phyloP scores from a whole-genome alignment of 164 flowering plant genomes.

The Piper betle region DNA sequence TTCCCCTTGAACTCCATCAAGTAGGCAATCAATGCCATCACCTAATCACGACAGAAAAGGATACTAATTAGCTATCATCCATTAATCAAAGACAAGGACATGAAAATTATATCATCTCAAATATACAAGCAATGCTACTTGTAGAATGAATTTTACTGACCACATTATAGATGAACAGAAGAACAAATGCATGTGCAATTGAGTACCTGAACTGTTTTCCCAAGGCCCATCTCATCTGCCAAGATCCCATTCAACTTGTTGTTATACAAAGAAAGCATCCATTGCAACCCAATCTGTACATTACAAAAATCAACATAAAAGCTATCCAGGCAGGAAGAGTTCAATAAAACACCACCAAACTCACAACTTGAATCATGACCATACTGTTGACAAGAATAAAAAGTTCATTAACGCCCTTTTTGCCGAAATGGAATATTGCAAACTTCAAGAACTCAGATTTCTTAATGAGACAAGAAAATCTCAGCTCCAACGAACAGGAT shows the following conservation, averaged over 20 bases:
- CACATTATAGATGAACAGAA: not conserved
- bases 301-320: not conserved
- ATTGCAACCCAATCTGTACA: slow-evolving; percentile 92
- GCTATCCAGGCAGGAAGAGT: not conserved
- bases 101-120: not conserved
- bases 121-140: too few species aligned
- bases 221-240: slow-evolving; percentile 99
- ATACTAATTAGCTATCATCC: not conserved
- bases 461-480: too few species aligned
- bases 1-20: slow-evolving; percentile 98
- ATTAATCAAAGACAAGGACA: not conserved
- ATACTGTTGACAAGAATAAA: too few species aligned
- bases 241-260: slow-evolving; percentile 96
- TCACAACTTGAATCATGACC: not conserved
- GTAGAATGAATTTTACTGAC: not conserved
- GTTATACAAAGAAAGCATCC: slow-evolving; percentile 99
- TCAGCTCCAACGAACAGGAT: too few species aligned
- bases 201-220: slow-evolving; percentile 93
- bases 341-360: not conserved
- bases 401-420: too few species aligned
- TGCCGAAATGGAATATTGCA: too few species aligned
- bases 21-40: slow-evolving; percentile 97
- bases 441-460: too few species aligned
- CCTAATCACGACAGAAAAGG: slow-evolving; percentile 31
- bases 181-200: not conserved